Evolutionary conservation across 306 rosid genomes (phyloP).

Genomic region (Pachyrhizus erosus): DNA sequence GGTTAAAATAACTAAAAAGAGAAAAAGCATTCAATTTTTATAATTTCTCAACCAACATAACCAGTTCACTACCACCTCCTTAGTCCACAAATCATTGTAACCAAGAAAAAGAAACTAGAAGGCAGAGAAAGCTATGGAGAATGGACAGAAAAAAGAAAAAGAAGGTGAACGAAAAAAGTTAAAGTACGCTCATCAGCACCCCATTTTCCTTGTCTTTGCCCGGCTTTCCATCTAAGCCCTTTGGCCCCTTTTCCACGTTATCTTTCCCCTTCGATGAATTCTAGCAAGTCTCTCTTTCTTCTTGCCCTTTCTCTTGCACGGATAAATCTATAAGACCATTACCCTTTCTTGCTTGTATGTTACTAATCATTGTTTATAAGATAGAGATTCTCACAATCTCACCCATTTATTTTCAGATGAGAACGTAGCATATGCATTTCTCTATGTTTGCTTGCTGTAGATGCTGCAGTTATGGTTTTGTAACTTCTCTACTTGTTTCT

Average conservation of each 20-base stretch:
- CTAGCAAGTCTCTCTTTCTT: conserved; percentile 33
- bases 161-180: conserved; percentile 32
- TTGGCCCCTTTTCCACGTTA: conserved; percentile 48
- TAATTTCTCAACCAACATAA: conserved; percentile 69
- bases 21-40: conserved; percentile 59
- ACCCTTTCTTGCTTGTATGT: conserved; percentile 34
- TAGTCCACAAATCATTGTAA: conserved; percentile 72
- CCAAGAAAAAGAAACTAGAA: conserved; percentile 51
- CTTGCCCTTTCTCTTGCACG: conserved; percentile 33
- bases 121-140: conserved; percentile 45
- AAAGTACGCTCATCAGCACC: conserved; percentile 49
- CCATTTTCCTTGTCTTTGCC: conserved; percentile 48
- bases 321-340: conserved; percentile 39
- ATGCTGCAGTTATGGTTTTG: conserved; percentile 18
- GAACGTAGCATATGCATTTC: conserved; percentile 27
- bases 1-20: conserved; percentile 1
- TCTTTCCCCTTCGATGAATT: conserved; percentile 47
- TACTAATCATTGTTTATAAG: conserved; percentile 36
- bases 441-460: conserved; percentile 6
- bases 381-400: conserved; percentile 21
- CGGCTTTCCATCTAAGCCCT: conserved; percentile 54
- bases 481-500: conserved; percentile 33
- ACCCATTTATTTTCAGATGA: conserved; percentile 31
- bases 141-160: conserved; percentile 34
- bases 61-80: conserved; percentile 40